A percentile compares a stretch with the other conserved stretches of the same genome.
Evolutionary conservation across 208 protist species (phyloP).

Genomic region (Acanthamoeba triangularis): DNA sequence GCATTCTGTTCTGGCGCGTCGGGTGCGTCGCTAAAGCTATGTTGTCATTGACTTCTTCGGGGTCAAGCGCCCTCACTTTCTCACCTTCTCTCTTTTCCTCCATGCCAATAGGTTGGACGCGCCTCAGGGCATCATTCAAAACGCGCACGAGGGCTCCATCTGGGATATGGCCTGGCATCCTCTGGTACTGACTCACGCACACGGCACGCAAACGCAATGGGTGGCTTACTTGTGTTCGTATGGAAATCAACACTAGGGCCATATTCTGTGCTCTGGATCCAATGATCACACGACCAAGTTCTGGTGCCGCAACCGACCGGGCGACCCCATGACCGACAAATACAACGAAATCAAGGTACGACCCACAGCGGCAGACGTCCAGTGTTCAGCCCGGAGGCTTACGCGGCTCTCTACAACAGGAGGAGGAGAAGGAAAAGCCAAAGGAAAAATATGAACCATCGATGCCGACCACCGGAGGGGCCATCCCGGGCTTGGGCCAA

Average conservation of each 20-base stretch:
- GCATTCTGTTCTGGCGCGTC: slow-evolving; percentile 93
- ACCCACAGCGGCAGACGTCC: too few relatives aligned
- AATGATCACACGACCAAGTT: slow-evolving; percentile 92
- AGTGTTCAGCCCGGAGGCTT: too few relatives aligned
- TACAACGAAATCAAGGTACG: slow-evolving; percentile 74
- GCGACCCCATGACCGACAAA: slow-evolving; percentile 83
- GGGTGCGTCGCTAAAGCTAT: slow-evolving; percentile 78
- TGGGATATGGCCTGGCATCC: slow-evolving; percentile 95
- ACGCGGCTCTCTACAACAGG: too few relatives aligned
- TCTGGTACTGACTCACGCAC: slow-evolving; percentile 63
- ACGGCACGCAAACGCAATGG: too few relatives aligned
- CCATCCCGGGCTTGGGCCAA: background rate
- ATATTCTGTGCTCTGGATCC: slow-evolving; percentile 90
- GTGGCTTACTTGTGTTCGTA: too few relatives aligned
- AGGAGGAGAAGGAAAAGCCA: background rate
- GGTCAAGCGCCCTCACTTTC: slow-evolving; percentile 14
- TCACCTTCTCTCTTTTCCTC: background rate
- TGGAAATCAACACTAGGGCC: slow-evolving; percentile 84
- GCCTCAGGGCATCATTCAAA: slow-evolving; percentile 72
- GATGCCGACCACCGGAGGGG: background rate
- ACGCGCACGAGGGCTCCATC: slow-evolving; percentile 91
- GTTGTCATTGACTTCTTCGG: too few relatives aligned
- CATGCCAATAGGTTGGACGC: background rate
- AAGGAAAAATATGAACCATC: background rate
- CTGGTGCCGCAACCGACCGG: slow-evolving; percentile 89